Percentiles rank a stretch among this genome's conserved stretches.
These are phyloP conservation scores for Diaporthe vaccinii DNA, from an alignment of 2,329 filamentous ascomycete species.

Conservation along the genomic window DNA sequence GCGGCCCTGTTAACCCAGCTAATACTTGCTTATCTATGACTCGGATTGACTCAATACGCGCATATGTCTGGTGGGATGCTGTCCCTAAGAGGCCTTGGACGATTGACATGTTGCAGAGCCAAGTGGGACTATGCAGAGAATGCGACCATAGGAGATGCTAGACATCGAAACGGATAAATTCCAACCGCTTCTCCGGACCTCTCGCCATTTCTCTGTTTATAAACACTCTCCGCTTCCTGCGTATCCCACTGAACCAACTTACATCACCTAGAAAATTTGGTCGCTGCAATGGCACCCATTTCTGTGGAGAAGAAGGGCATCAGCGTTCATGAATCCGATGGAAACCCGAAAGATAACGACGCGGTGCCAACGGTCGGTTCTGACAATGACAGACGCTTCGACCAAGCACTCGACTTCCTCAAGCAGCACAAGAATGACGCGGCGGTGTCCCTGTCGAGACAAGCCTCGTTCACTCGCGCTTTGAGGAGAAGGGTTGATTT, in stretches of 20 bases:
- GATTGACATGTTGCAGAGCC: not conserved
- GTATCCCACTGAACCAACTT: no score
- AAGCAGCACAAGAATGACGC: slow-evolving; percentile 18
- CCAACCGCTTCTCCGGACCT: not conserved
- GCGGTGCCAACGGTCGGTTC: not conserved
- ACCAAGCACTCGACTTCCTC: slow-evolving; percentile 17
- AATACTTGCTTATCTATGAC: slow-evolving; percentile 20
- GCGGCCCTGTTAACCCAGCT: not conserved
- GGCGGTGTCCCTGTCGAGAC: slow-evolving; percentile 10
- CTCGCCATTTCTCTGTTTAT: not conserved
- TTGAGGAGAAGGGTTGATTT: slow-evolving; percentile 18
- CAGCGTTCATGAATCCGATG: not conserved
- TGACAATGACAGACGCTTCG: slow-evolving; percentile 3
- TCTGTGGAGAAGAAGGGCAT: not conserved
- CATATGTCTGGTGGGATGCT: not conserved
- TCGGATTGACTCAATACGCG: not conserved
- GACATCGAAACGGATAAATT: not conserved
- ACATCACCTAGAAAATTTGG: no score
- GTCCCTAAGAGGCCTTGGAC: not conserved
- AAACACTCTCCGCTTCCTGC: no score
- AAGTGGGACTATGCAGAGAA: not conserved
- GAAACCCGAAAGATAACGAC: not conserved
- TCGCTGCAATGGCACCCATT: not conserved
- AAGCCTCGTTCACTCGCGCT: slow-evolving; percentile 19
- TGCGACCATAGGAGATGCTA: not conserved